Base-by-base conservation (phyloP, 345 rosid genomes). In the Brassica nigra region DNA sequence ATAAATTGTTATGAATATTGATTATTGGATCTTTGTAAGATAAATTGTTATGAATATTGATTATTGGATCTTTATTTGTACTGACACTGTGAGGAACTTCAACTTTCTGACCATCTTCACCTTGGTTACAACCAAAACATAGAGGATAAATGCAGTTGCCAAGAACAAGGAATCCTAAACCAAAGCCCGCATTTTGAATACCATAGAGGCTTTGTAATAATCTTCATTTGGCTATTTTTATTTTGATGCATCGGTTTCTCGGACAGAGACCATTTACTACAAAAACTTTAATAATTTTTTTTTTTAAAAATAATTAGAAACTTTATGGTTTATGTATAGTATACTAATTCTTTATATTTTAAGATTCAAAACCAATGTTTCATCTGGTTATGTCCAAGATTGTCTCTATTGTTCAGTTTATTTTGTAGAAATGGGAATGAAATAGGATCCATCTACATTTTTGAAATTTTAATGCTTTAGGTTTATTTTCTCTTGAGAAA, bases 91-190 rank as follows among this genome's bases (percentile, higher is more conserved):
- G 39, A 5, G 85, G 79, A 68, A 27, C 78, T 42, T 80, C 80
- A 62, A 62, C 78, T 49, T 85, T 88, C 77, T 37, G 85, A 14
- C 88, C 73, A 80, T 87, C 88, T 83, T 90, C 75, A 58, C 66
- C 55, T 71, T 71, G 55, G 23, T 58, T 71, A 54, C 90, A 69
- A 93, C 96, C 33, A 54, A 61, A 36, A 27, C 3, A 36, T 3
- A 16, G 27, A 71, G 31, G 18, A 57, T 31, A 71, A 55, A 18
- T 6, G 10, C 39, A 9, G 10, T 34, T 30, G 16, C 23, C 11
- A 23, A 44, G 27, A 31, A 23, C 5, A 18, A 4, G 30, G 30
- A 58, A 58, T 10, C 62, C 2, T 58, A 20, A 58, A 20, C 30
- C 12, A 58, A n/a, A n/a, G n/a, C 63, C 0, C 36, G 36, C 36